Evolutionary conservation across 208 protist genomes (phyloP).

Genomic region (Trichomonas vaginalis): DNA sequence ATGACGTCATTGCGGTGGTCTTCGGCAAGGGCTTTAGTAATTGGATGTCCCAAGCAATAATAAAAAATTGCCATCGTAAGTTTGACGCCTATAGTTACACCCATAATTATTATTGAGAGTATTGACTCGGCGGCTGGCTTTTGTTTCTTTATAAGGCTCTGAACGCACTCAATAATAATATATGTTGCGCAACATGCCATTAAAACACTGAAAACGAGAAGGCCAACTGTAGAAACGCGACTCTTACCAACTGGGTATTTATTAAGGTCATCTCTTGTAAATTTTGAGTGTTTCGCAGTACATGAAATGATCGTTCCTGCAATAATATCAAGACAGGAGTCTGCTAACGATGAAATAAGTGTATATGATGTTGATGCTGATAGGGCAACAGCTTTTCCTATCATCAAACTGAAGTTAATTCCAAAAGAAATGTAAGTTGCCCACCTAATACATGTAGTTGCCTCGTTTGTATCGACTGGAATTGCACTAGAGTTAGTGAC

Average conservation of each 20-base stretch:
- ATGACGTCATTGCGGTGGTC: conserved; percentile 1
- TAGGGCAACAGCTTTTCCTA: neutral
- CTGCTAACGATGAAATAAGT: neutral
- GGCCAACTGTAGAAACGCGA: neutral
- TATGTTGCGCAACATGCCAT: neutral
- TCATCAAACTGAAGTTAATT: neutral
- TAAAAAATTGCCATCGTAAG: neutral
- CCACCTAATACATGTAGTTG: neutral
- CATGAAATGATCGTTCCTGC: conserved; percentile 1
- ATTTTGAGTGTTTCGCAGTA: neutral
- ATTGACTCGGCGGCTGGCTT: neutral
- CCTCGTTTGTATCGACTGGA: neutral
- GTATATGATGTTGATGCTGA: neutral
- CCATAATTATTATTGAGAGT: neutral
- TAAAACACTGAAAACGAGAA: neutral
- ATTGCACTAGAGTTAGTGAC: neutral
- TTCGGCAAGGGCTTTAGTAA: neutral
- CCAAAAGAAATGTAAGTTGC: neutral
- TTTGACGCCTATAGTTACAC: neutral
- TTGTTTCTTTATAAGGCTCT: neutral
- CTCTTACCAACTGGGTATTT: conserved; percentile 1
- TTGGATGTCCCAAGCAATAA: neutral
- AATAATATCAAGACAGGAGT: neutral
- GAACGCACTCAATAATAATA: conserved; percentile 2
- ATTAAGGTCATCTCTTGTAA: neutral